Percentiles rank a stretch among this genome's conserved stretches.
Evolutionary conservation across 495 filamentous ascomycete species (phyloP).

Genomic region (Extremus antarcticus): DNA sequence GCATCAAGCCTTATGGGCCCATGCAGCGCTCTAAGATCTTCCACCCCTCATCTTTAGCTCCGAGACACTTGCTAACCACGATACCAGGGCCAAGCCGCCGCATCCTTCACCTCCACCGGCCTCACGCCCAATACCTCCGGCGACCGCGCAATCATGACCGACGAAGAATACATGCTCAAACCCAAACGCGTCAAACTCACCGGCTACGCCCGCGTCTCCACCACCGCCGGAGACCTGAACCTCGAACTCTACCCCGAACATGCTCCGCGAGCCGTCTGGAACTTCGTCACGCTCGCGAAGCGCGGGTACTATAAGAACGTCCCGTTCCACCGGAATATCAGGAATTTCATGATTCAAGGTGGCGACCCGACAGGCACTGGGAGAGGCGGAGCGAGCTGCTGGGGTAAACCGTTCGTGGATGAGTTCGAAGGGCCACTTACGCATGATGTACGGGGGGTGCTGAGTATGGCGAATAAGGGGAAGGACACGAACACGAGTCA

Average conservation of each 20-base stretch:
- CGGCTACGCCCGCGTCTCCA: constrained; percentile 82
- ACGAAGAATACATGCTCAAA: constrained; percentile 93
- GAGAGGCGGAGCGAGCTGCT: constrained; percentile 72
- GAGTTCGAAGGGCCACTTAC: constrained; percentile 81
- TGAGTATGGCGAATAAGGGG: constrained; percentile 83
- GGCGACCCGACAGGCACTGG: constrained; percentile 90
- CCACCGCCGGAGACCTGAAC: constrained; percentile 70
- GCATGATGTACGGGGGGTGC: constrained; percentile 65
- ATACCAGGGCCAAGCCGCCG: constrained; percentile 80
- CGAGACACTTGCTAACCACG: no score
- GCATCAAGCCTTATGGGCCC: no score
- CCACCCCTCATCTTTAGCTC: no score
- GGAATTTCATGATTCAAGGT: constrained; percentile 96
- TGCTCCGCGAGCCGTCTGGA: constrained; percentile 89
- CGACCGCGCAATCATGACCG: constrained; percentile 72
- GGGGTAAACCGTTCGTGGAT: constrained; percentile 85
- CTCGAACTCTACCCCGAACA: constrained; percentile 84
- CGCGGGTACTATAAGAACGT: constrained; percentile 80
- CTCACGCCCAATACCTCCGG: constrained; percentile 81
- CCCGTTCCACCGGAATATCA: constrained; percentile 82
- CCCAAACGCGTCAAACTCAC: constrained; percentile 76
- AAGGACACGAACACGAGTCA: constrained; percentile 93
- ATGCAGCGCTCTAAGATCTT: no score
- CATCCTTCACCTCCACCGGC: constrained; percentile 89
- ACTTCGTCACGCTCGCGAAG: constrained; percentile 81